phyloP scores from a whole-genome alignment of 1,284 basidiomycete genomes.

The Hypsizygus ulmarius region DNA sequence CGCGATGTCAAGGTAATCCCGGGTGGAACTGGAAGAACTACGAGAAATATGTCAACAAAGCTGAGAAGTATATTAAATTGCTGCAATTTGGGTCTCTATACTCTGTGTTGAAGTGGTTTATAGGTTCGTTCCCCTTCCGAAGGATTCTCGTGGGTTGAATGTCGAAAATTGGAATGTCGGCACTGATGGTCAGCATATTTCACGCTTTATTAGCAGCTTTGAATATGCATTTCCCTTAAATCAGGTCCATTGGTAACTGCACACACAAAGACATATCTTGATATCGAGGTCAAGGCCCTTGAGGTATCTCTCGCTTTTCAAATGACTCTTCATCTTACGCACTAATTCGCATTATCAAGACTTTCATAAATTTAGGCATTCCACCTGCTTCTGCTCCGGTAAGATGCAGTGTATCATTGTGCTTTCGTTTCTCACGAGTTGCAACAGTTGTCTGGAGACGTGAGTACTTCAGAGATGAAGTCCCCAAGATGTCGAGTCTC shows the following conservation, averaged over 20 bases:
- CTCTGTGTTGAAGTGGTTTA: neutral
- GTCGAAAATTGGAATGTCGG: neutral
- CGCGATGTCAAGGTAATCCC: slow-evolving; percentile 10
- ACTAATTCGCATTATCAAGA: neutral
- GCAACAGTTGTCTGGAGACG: slow-evolving; percentile 6
- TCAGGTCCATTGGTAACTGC: slow-evolving; percentile 7
- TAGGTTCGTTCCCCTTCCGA: slow-evolving; percentile 19
- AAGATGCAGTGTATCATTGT: neutral
- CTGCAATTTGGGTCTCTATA: too few relatives aligned
- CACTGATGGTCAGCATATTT: neutral
- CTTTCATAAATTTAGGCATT: slow-evolving; percentile 3
- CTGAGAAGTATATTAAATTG: too few relatives aligned
- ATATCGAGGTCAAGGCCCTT: slow-evolving; percentile 6
- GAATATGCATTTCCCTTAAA: neutral
- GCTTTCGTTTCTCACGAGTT: neutral
- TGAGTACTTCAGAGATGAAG: neutral
- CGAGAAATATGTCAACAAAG: slow-evolving; percentile 32
- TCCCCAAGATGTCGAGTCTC: neutral
- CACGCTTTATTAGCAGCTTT: neutral
- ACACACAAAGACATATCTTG: slow-evolving; percentile 1
- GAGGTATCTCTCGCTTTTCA: slow-evolving; percentile 3
- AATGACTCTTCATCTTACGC: neutral
- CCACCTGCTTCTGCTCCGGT: slow-evolving; percentile 2
- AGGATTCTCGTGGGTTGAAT: slow-evolving; percentile 10
- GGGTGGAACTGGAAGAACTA: slow-evolving; percentile 45